A percentile compares a stretch with the other conserved stretches of the same genome.
Evolutionary conservation across 495 filamentous ascomycete species (phyloP).

Genomic region (Daldinia decipiens): DNA sequence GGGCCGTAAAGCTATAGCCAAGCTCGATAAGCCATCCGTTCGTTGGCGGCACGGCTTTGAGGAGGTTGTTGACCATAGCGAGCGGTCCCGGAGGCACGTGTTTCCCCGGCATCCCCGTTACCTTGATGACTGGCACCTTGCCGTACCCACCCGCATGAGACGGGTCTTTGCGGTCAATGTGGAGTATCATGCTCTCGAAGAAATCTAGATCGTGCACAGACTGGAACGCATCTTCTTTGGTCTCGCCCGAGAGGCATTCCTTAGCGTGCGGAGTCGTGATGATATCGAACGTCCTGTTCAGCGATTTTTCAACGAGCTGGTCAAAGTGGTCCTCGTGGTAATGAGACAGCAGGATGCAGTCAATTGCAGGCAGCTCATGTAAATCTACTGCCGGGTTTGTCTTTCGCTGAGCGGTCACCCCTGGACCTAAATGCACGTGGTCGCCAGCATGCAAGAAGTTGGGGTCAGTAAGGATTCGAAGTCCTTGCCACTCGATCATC

Average conservation of each 20-base stretch:
- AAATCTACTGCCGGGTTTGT: conserved; percentile 71
- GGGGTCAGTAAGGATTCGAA: conserved; percentile 74
- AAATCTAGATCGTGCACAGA: conserved; percentile 64
- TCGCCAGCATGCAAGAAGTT: conserved; percentile 78
- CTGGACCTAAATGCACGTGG: conserved; percentile 74
- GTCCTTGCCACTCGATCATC: conserved; percentile 70
- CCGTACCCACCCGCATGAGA: conserved; percentile 22
- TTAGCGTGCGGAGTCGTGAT: conserved; percentile 73
- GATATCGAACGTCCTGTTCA: conserved; percentile 69
- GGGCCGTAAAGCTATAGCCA: conserved; percentile 52
- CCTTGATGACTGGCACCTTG: conserved; percentile 57
- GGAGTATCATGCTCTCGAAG: conserved; percentile 64
- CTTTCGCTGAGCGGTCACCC: conserved; percentile 61
- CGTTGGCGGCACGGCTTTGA: conserved; percentile 72
- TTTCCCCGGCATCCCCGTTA: conserved; percentile 77
- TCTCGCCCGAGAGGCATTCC: conserved; percentile 51
- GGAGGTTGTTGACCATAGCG: conserved; percentile 64
- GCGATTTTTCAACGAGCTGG: conserved; percentile 64
- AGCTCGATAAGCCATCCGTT: conserved; percentile 80
- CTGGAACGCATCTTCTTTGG: conserved; percentile 62
- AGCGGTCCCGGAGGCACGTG: conserved; percentile 68
- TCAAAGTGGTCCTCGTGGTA: conserved; percentile 78
- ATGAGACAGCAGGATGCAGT: conserved; percentile 70
- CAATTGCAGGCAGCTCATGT: conserved; percentile 68
- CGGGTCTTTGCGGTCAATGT: conserved; percentile 50